These are phyloP conservation scores for Saccharum officinarum DNA, from an alignment of 176 grass and related monocot genomes.

Conservation along the genomic window DNA sequence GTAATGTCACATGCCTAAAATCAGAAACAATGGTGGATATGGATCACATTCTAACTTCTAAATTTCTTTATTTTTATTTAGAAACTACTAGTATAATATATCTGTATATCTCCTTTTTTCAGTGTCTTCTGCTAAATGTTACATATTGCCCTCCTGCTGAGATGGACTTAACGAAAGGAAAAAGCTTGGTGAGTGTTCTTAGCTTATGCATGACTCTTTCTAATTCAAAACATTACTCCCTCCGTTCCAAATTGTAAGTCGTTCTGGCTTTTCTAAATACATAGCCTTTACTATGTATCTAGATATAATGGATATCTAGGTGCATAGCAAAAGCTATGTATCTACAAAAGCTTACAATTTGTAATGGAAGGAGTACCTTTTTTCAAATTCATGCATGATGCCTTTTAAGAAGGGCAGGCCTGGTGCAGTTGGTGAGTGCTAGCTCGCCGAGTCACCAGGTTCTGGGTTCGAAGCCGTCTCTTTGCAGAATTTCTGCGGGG, in stretches of 20 bases:
- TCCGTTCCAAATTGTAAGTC: too few species aligned
- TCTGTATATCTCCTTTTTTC: constrained; percentile 38
- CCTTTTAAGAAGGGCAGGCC: too few species aligned
- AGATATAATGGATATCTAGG: too few species aligned
- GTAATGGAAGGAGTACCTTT: too few species aligned
- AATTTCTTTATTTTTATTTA: constrained; percentile 25
- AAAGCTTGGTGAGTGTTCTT: constrained; percentile 73
- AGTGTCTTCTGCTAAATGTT: constrained; percentile 91
- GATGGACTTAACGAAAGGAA: constrained; percentile 64
- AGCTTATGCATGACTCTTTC: constrained; percentile 4
- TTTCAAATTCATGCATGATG: background rate
- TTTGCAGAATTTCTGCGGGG: too few species aligned
- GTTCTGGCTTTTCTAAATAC: too few species aligned
- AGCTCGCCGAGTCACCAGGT: too few species aligned
- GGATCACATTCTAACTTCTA: background rate
- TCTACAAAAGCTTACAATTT: too few species aligned
- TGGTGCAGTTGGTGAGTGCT: too few species aligned
- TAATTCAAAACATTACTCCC: background rate
- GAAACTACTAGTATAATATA: constrained; percentile 11
- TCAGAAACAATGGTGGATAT: background rate
- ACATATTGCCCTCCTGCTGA: constrained; percentile 83
- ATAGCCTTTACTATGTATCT: too few species aligned
- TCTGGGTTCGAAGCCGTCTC: too few species aligned
- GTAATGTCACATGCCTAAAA: background rate
- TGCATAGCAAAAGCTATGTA: too few species aligned